Conservation (phyloP, 2,329 filamentous ascomycete genomes). For the Ophiostoma ulmi region DNA sequence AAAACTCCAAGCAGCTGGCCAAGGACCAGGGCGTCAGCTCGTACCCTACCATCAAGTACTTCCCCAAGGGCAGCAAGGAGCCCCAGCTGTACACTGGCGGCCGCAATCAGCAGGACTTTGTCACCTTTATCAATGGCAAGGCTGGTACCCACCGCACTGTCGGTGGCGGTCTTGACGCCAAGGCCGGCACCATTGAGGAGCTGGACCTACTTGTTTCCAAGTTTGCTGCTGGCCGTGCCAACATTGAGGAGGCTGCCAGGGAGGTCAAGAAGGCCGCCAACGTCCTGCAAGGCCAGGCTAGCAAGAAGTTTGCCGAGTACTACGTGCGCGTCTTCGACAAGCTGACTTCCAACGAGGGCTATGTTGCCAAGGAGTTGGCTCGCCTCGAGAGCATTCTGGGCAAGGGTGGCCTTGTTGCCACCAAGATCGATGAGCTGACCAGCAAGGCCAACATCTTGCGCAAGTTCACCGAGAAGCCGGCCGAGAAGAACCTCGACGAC, state of each 20-base stretch:
- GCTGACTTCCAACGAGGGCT: constrained; percentile 69
- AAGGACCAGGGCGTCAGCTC: constrained; percentile 71
- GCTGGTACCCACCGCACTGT: constrained; percentile 77
- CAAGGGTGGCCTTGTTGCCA: constrained; percentile 78
- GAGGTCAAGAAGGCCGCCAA: constrained; percentile 69
- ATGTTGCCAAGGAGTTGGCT: constrained; percentile 77
- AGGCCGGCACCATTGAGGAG: constrained; percentile 74
- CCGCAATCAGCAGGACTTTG: constrained; percentile 69
- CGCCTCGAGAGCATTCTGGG: constrained; percentile 73
- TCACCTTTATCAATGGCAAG: constrained; percentile 82
- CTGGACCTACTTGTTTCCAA: constrained; percentile 73
- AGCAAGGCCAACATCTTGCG: constrained; percentile 82
- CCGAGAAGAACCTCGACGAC: constrained; percentile 43
- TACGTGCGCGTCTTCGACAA: constrained; percentile 90
- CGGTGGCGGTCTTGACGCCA: constrained; percentile 72
- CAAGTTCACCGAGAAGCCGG: constrained; percentile 62
- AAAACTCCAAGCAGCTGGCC: constrained; percentile 71
- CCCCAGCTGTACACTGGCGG: constrained; percentile 66
- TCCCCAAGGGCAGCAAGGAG: constrained; percentile 75
- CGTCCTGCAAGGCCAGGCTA: constrained; percentile 55
- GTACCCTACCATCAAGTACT: constrained; percentile 98
- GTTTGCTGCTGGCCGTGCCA: constrained; percentile 57
- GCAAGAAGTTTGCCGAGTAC: constrained; percentile 83
- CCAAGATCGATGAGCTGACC: constrained; percentile 84
- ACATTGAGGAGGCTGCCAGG: constrained; percentile 58